Conservation (phyloP, 306 rosid species). For the Mimosa pudica region DNA sequence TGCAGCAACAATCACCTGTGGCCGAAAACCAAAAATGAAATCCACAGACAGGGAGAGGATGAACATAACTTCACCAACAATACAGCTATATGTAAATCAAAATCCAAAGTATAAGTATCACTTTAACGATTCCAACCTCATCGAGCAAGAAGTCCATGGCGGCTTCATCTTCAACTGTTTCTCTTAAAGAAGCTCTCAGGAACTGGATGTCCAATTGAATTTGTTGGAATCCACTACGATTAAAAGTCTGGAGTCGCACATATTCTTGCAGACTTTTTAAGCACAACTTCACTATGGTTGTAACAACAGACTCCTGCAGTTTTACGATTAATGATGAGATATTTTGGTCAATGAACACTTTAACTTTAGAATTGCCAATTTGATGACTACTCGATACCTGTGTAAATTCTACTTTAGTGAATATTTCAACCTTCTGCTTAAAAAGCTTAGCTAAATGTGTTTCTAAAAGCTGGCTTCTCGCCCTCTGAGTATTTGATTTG, state of each 20-base stretch:
- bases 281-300: slow-evolving; percentile 69
- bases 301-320: slow-evolving; percentile 81
- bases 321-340: slow-evolving; percentile 35
- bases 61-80: not conserved
- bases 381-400: slow-evolving; percentile 55
- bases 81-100: slow-evolving; percentile 7
- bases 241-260: slow-evolving; percentile 80
- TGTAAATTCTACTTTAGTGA: slow-evolving; percentile 85
- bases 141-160: slow-evolving; percentile 84
- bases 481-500: slow-evolving; percentile 72
- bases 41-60: not conserved
- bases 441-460: slow-evolving; percentile 91
- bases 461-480: slow-evolving; percentile 87
- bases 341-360: slow-evolving; percentile 22
- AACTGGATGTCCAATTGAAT: slow-evolving; percentile 89
- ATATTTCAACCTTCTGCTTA: slow-evolving; percentile 91
- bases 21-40: slow-evolving; percentile 8
- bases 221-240: slow-evolving; percentile 93
- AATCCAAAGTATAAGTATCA: not conserved
- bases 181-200: slow-evolving; percentile 71
- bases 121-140: slow-evolving; percentile 55
- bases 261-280: slow-evolving; percentile 92
- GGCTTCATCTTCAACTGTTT: slow-evolving; percentile 79
- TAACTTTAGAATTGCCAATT: slow-evolving; percentile 19
- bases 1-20: slow-evolving; percentile 83